phyloP scores from a whole-genome alignment of 2,329 filamentous ascomycete genomes.

The Alternaria ventricosa region DNA sequence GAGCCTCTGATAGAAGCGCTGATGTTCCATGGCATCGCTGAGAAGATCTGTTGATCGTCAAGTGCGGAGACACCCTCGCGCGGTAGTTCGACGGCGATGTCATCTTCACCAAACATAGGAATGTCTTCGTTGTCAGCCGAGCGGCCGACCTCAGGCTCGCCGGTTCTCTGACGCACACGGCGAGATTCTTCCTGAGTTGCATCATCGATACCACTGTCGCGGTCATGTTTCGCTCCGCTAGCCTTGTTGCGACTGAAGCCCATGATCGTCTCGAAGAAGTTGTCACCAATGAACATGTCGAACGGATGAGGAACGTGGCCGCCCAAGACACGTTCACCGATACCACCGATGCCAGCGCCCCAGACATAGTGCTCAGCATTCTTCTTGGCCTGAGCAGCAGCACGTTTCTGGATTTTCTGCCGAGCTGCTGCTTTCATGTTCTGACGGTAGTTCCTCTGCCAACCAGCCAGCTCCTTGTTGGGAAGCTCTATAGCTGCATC shows the following conservation, averaged over 20 bases:
- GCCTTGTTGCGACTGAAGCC: slow-evolving; percentile 41
- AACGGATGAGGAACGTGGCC: slow-evolving; percentile 57
- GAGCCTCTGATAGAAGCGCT: slow-evolving; percentile 63
- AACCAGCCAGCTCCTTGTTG: slow-evolving; percentile 63
- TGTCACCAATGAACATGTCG: slow-evolving; percentile 64
- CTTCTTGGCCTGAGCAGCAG: slow-evolving; percentile 61
- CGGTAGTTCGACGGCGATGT: slow-evolving; percentile 74
- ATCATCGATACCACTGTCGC: slow-evolving; percentile 45
- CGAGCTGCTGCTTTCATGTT: slow-evolving; percentile 64
- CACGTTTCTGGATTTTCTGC: slow-evolving; percentile 54
- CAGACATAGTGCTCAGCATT: slow-evolving; percentile 69
- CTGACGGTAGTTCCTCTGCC: slow-evolving; percentile 64
- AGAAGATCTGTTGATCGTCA: slow-evolving; percentile 70
- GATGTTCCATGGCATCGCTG: slow-evolving; percentile 73
- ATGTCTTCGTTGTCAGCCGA: slow-evolving; percentile 45
- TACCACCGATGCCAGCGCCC: slow-evolving; percentile 62
- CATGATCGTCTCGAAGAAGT: slow-evolving; percentile 58
- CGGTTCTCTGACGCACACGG: slow-evolving; percentile 40
- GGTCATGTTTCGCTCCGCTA: slow-evolving; percentile 40
- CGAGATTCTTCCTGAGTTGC: slow-evolving; percentile 41
- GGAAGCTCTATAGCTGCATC: slow-evolving; percentile 61
- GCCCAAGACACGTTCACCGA: slow-evolving; percentile 40
- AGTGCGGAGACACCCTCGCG: slow-evolving; percentile 71
- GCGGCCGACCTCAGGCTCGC: slow-evolving; percentile 44
- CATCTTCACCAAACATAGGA: slow-evolving; percentile 47